phyloP scores from a whole-genome alignment of 2,329 filamentous ascomycete species.

The Fusarium sp. region DNA sequence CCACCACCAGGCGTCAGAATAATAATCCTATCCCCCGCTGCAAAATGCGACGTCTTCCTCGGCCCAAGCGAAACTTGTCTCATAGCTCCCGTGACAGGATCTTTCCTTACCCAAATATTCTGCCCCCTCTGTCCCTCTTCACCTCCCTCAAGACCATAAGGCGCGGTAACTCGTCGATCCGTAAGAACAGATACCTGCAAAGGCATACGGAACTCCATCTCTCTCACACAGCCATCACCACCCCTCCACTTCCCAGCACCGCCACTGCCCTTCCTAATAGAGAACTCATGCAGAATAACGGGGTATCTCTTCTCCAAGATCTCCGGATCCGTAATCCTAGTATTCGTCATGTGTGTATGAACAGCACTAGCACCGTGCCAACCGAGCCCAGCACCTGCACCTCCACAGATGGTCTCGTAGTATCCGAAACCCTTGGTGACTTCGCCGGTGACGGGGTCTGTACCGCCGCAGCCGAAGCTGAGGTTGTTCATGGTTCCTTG shows the following conservation, averaged over 20 bases:
- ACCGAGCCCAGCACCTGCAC: conserved; percentile 43
- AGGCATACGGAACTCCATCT: conserved; percentile 83
- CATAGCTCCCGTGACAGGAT: conserved; percentile 44
- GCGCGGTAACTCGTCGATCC: conserved; percentile 78
- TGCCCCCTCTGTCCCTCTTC: conserved; percentile 73
- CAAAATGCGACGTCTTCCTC: conserved; percentile 34
- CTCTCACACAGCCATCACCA: conserved; percentile 80
- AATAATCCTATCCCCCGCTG: conserved; percentile 38
- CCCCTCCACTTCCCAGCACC: conserved; percentile 73
- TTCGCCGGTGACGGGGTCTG: conserved; percentile 37
- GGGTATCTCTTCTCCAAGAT: conserved; percentile 50
- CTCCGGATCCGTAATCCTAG: conserved; percentile 50
- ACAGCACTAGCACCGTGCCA: conserved; percentile 46
- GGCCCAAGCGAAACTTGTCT: conserved; percentile 43
- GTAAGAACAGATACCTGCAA: conserved; percentile 82
- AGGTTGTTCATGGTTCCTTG: conserved; percentile 86
- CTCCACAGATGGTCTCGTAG: conserved; percentile 50
- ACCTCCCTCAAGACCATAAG: conserved; percentile 79
- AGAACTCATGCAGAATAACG: conserved; percentile 45
- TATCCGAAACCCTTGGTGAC: conserved; percentile 47
- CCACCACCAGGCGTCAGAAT: conserved; percentile 42
- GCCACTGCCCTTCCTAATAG: conserved; percentile 50
- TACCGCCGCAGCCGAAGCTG: conserved; percentile 75
- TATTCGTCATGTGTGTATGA: conserved; percentile 51
- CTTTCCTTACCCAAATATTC: conserved; percentile 70